These are phyloP conservation scores for Mucor saturninus DNA, from an alignment of 371 early-diverging fungal species.

Conservation along the genomic window DNA sequence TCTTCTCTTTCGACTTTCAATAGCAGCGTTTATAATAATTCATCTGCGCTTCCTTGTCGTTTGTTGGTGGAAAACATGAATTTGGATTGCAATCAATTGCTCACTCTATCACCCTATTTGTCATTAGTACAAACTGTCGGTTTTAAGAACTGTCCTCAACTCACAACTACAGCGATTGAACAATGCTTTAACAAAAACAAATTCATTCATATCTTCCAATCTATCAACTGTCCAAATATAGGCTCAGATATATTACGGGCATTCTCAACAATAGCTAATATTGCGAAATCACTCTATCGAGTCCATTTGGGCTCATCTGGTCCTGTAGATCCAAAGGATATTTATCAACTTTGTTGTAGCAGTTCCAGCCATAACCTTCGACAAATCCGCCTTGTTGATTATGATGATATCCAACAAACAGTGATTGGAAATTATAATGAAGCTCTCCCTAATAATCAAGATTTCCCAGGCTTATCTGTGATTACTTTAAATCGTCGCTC, in stretches of 20 bases:
- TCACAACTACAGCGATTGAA: conserved; percentile 7
- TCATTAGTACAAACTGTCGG: conserved; percentile 5
- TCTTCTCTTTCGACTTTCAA: background rate
- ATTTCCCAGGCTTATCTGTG: background rate
- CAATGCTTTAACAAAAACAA: background rate
- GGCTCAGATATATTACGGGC: conserved; percentile 6
- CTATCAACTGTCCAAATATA: conserved; percentile 22
- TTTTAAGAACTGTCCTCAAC: conserved; percentile 3
- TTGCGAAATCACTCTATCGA: conserved; percentile 1
- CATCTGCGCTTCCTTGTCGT: conserved; percentile 8
- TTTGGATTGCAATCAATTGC: conserved; percentile 3
- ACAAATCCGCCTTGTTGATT: conserved; percentile 5
- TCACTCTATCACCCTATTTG: background rate
- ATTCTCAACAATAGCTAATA: background rate
- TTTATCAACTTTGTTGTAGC: conserved; percentile 20
- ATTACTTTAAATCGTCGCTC: conserved; percentile 16
- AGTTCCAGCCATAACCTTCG: background rate
- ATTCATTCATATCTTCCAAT: conserved; percentile 8
- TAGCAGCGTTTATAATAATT: background rate
- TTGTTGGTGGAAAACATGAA: conserved; percentile 23
- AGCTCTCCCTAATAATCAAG: background rate
- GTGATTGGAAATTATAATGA: conserved; percentile 13
- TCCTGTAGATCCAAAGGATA: conserved; percentile 11
- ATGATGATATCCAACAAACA: background rate
- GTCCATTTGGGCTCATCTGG: conserved; percentile 33